Percentiles rank a stretch among this genome's conserved stretches.
phyloP scores from a whole-genome alignment of 805 yeast genomes.

The Zygosaccharomyces lentus region DNA sequence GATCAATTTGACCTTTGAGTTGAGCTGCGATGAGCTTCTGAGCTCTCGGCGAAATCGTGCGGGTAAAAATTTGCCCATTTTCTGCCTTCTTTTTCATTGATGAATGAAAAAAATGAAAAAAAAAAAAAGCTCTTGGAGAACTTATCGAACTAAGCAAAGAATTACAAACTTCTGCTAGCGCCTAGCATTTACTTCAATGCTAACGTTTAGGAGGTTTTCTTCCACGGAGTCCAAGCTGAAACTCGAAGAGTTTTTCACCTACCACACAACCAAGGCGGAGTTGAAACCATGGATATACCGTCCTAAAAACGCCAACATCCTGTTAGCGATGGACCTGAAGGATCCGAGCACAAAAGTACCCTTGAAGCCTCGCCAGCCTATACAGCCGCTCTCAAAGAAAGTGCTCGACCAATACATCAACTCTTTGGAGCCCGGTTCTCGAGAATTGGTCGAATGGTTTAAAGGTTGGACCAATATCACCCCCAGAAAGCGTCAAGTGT shows the following conservation, averaged over 20 bases:
- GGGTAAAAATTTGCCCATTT: neutral
- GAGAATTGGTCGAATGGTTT: conserved; percentile 25
- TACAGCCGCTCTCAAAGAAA: conserved; percentile 28
- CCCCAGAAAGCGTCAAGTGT: conserved; percentile 24
- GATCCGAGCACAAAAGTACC: conserved; percentile 35
- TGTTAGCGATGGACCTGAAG: conserved; percentile 39
- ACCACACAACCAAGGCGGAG: conserved; percentile 33
- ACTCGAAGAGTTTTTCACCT: conserved; percentile 34
- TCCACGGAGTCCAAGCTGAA: conserved; percentile 23
- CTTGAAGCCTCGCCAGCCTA: conserved; percentile 34
- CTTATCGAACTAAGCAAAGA: neutral
- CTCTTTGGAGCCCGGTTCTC: conserved; percentile 17
- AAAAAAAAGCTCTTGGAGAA: neutral
- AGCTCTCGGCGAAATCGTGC: neutral
- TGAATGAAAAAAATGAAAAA: neutral
- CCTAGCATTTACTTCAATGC: conserved; percentile 5
- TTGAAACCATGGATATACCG: conserved; percentile 40
- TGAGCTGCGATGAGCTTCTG: neutral
- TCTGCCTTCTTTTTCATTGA: neutral
- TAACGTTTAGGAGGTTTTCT: conserved; percentile 17
- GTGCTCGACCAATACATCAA: conserved; percentile 28
- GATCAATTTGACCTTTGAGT: neutral
- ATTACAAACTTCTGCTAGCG: neutral
- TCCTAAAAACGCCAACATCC: conserved; percentile 37
- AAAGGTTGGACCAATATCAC: conserved; percentile 26